Evolutionary conservation across 371 early-diverging fungal genomes (phyloP).

Genomic region (Lichtheimia ramosa): DNA sequence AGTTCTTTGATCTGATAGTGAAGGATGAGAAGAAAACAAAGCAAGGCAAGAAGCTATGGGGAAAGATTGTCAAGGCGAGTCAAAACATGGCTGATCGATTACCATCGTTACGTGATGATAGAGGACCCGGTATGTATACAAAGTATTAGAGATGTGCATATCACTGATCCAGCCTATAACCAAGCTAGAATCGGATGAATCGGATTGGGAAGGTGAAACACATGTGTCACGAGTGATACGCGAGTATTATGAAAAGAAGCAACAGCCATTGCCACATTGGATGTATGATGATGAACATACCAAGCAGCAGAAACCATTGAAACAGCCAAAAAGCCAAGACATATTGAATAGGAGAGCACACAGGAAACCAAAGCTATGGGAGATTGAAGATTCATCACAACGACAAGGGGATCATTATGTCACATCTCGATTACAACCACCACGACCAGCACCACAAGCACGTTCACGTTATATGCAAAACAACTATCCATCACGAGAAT

Average conservation of each 20-base stretch:
- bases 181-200: constrained; percentile 30
- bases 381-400: too few relatives aligned
- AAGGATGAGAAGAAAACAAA: constrained; percentile 24
- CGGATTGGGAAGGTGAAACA: constrained; percentile 57
- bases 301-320: too few relatives aligned
- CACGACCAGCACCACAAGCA: too few relatives aligned
- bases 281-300: too few relatives aligned
- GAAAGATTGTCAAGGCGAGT: constrained; percentile 56
- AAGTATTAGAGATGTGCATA: neutral
- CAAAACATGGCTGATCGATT: constrained; percentile 56
- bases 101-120: constrained; percentile 25
- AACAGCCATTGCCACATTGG: constrained; percentile 23
- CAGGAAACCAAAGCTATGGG: too few relatives aligned
- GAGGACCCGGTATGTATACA: constrained; percentile 18
- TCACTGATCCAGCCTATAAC: neutral
- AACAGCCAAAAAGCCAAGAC: too few relatives aligned
- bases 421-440: too few relatives aligned
- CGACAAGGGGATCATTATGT: too few relatives aligned
- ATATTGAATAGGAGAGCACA: too few relatives aligned
- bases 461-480: too few relatives aligned
- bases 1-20: too few relatives aligned
- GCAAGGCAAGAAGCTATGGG: constrained; percentile 51
- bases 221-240: constrained; percentile 53
- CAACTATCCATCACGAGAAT: too few relatives aligned
- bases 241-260: constrained; percentile 51